Base-by-base conservation (phyloP, 345 rosid species). In the Moricandia moricandioides region DNA sequence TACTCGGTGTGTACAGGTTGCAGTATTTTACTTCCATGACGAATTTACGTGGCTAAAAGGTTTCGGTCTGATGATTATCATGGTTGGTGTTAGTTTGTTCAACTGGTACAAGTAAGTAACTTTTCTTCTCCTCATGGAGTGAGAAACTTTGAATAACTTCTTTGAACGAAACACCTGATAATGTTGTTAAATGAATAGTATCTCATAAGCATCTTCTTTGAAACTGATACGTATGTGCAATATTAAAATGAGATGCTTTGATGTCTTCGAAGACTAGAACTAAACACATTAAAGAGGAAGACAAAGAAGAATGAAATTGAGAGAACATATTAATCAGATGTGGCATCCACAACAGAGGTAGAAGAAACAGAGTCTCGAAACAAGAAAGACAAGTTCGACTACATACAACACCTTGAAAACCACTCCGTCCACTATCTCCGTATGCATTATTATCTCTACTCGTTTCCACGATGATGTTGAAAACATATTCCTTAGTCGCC, bases 291-390 rank as follows among this genome's bases (percentile, higher is more conserved):
- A 7, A 51, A 12, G 7, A 58, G 9, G 8, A 26, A 10, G 33
- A 37, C 1, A 8, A 64, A 62, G 26, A 69, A 21, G 7, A 17
- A 56, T 13, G 65, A 49, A 75, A 33, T 18, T 0, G 31, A 65
- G 64, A 65, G 63, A 77, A 71, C 17, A 45, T 17, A 3, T 84
- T 79, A 88, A 3, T 84, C 80, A 88, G n/a, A 90, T 62, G 76
- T 80, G 89, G 83, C 93, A 87, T 66, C 96, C 90, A 52, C 88
- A 87, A 72, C 89, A 88, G 61, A 88, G 84, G 75, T 82, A 83
- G 85, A 88, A 90, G 90, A 88, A 88, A 47, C 91, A 87, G 57
- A 88, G 83, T 10, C 86, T 83, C 10, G 90, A 87, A 70, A 87
- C 82, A 47, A 88, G 83, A 64, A 88, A 87, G 11, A 87, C 3